Evolutionary conservation across 179 eudicot genomes (phyloP), one percentile per base, ranked within the genome.

Genomic region (Beta lomatogona): DNA sequence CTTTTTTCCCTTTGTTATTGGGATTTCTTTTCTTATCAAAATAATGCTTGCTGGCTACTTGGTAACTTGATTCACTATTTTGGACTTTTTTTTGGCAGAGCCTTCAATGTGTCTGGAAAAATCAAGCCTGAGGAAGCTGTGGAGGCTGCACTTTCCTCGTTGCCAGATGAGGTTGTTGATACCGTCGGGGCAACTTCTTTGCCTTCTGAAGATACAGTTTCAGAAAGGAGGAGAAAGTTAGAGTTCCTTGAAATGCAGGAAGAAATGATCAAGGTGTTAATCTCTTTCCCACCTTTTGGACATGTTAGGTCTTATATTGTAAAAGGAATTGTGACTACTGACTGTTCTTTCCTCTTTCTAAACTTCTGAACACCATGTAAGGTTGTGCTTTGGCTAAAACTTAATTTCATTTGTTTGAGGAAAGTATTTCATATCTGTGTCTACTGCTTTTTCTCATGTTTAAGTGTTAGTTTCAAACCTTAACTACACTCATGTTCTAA

Each of bases 131-230:
- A 92, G 82, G 97, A 93, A 83, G 95, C 93, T 67, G 93, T 94
- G 81, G 89, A 88, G 79, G 92, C 90, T 79, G 92, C 98, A 78
- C 71, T 94, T 79, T 89, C 93, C 50, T 94, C 98, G 5, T 91
- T 94, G 87, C 98, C 97, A 59, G 97, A 94, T 89, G 97, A 92
- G 88, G 97, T 92, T 72, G 93, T 94, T 52, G 95, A 91, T 83
- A 92, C 97, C 19, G 90, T 94, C 75, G 91, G 91, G 45, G 89
- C 92, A 10, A 91, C 92, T 58, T 78, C 92, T 68, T 79, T 92
- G 90, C 93, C 97, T 79, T 90, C 95, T 75, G 97, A 94, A 82
- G 98, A 92, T 85, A 79, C 92, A 28, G 88, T 94, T 77, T 86
- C 97, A 58, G 98, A 94, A 81, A 90, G 91, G 89, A 90, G 90